Evolutionary conservation across 2,329 filamentous ascomycete genomes (phyloP), one percentile per base, ranked within the genome.

Genomic region (Talaromyces sp.): DNA sequence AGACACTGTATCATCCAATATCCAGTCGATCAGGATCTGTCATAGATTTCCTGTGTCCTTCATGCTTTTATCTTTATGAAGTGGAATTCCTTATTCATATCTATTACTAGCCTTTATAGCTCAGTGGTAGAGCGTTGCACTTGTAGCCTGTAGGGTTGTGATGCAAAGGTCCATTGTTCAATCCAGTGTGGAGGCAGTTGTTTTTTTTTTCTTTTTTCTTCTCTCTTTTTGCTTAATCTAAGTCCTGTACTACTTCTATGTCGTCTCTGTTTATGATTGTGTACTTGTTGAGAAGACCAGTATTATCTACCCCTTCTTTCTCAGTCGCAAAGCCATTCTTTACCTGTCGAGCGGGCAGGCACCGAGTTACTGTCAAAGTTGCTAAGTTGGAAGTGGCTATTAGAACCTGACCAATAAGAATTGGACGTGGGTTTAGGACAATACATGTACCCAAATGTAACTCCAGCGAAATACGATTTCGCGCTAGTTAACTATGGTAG

Each of bases 41-140:
- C 40, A 43, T 8, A 19, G 17, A 43, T 17, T 17, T 17, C 15
- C 38, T 40, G 5, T 15, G 36, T 7, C 2, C 3, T 40, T 40
- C 8, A 36, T 36, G 8, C 4, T 8, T 5, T 40, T 2, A n/a
- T n/a, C 38, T 40, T 8, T 40, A n/a, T 40, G 1, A 40, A 0
- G 3, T 5, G 13, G 8, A 10, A 40, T 40, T 40, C 2, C 5
- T 17, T 2, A 17, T n/a, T 8, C 2, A 10, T 19, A 29, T 0
- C 3, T 8, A 7, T 11, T 10, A 17, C 49, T 19, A 27, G 47
- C 49, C 49, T 31, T 31, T 53, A 53, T 53, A 53, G 49, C 49
- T 53, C 49, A 53, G 49, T 53, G 49, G 49, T 53, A 53, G 49
- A 53, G 49, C 49, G 49, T 53, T 53, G 49, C 49, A 53, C 49